Evolutionary conservation across 2,329 filamentous ascomycete genomes (phyloP).

Genomic region (Aspergillus sergii): DNA sequence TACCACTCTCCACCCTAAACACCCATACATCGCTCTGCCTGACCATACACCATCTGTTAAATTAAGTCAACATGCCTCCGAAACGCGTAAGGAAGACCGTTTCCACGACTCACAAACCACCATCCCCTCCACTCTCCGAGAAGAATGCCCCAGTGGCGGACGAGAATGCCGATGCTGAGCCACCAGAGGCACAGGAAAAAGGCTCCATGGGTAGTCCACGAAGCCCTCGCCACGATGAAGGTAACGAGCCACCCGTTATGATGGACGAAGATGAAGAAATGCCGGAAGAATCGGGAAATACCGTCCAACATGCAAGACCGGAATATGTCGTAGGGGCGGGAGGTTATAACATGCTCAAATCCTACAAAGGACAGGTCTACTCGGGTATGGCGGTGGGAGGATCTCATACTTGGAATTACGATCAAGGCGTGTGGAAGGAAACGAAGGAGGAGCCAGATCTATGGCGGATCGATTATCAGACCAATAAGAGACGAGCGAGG

Average conservation of each 20-base stretch:
- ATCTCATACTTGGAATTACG: slow-evolving; percentile 42
- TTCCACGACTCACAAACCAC: slow-evolving; percentile 7
- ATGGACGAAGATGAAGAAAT: slow-evolving; percentile 28
- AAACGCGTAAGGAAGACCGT: slow-evolving; percentile 8
- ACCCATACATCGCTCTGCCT: too few relatives aligned
- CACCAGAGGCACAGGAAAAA: background rate
- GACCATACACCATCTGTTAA: background rate
- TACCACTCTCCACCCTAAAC: background rate
- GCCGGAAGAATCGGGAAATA: slow-evolving; percentile 18
- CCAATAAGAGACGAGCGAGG: slow-evolving; percentile 33
- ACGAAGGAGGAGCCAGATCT: slow-evolving; percentile 40
- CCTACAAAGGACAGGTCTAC: slow-evolving; percentile 37
- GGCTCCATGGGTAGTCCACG: background rate
- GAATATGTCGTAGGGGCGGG: slow-evolving; percentile 10
- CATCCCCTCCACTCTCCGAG: slow-evolving; percentile 14
- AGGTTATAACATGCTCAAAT: slow-evolving; percentile 37
- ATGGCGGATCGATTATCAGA: slow-evolving; percentile 37
- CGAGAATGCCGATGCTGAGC: background rate
- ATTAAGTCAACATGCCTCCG: slow-evolving; percentile 9
- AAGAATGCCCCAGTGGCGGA: slow-evolving; percentile 10
- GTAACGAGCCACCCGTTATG: background rate
- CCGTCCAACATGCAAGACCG: slow-evolving; percentile 3
- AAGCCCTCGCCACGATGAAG: background rate
- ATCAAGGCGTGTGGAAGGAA: slow-evolving; percentile 38
- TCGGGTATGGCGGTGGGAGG: slow-evolving; percentile 42